Evolutionary conservation across 73 alveolate species (phyloP), one percentile per base, ranked within the genome.

Genomic region (Stentor coeruleus): DNA sequence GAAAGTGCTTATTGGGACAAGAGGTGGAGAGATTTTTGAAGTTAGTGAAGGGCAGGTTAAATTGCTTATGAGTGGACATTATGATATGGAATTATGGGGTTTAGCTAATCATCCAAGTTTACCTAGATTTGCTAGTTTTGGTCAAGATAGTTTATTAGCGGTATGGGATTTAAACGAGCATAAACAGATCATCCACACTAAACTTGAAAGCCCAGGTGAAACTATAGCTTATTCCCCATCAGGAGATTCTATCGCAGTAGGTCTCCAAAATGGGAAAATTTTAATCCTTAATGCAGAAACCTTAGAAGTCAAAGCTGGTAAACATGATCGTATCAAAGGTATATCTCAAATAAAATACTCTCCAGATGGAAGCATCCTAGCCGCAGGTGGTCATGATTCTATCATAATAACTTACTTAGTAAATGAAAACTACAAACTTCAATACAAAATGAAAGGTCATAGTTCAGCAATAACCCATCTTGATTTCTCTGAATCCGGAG

Each of bases 51-150:
- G 79, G 14, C 85, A 89, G 58, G 91, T 89, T 77, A 85, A 42
- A 35, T 89, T 92, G 38, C 89, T 90, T 81, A 81, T 93, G 91
- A 85, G 95, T 75, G 97, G 99, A 39, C 99, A 97, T 88, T 97
- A 93, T 88, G 93, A 96, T 76, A 96, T 93, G 59, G 97, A 92
- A 82, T 88, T 97, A 36, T 95, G 99, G 98, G 99, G 99, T 11
- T 87, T 97, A 31, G 95, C 98, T 59, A 86, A 91, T 3, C 97
- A 94, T 93, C 99, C 99, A 58, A 87, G 76, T 59, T 88, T 91
- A 87, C 92, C 88, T 74, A 89, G 86, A 82, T 97, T 84, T 84
- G 90, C 82, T 72, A 96, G 99, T 31, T 92, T 94, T 26, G 99
- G 99, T 0, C 95, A 97, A 91, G 99, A 97, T 84, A 87, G 86